Evolutionary conservation across 2,329 filamentous ascomycete species (phyloP).

Genomic region (Pseudocercospora fuligena): DNA sequence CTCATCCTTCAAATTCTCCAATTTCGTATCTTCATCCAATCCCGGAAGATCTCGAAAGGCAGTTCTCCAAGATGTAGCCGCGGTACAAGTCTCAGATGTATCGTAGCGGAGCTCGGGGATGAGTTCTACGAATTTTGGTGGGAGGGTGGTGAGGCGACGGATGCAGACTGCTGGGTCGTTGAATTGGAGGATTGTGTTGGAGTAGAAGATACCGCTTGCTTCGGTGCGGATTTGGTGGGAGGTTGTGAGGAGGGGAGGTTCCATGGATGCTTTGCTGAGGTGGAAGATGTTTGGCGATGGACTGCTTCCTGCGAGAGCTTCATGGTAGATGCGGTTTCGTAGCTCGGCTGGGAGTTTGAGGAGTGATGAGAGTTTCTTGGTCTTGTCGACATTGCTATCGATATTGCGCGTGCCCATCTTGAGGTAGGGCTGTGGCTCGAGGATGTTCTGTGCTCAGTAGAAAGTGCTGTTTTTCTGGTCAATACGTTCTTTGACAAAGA

Average conservation of each 20-base stretch:
- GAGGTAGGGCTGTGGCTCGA: not conserved
- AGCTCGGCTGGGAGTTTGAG: constrained; percentile 23
- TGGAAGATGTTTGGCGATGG: constrained; percentile 14
- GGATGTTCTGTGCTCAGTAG: not conserved
- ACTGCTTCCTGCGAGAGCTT: constrained; percentile 4
- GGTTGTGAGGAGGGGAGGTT: constrained; percentile 18
- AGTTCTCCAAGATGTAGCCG: constrained; percentile 24
- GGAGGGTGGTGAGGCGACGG: constrained; percentile 17
- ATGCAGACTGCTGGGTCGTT: constrained; percentile 18
- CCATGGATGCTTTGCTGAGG: constrained; percentile 18
- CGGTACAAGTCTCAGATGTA: constrained; percentile 22
- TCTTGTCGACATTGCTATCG: not conserved
- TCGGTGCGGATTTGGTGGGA: constrained; percentile 21
- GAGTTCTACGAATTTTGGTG: constrained; percentile 15
- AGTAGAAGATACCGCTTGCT: constrained; percentile 19
- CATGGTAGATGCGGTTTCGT: constrained; percentile 26
- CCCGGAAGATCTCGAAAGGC: constrained; percentile 26
- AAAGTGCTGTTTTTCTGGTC: not conserved
- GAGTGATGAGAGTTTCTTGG: constrained; percentile 9
- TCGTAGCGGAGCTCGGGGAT: constrained; percentile 29
- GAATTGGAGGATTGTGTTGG: constrained; percentile 27
- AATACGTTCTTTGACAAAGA: not conserved
- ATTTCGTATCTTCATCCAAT: constrained; percentile 28
- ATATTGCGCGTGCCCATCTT: not conserved
- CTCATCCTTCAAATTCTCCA: constrained; percentile 25